These are phyloP conservation scores for Dryadomyces quercivorus DNA, from an alignment of 2,329 filamentous ascomycete species.

Conservation along the genomic window DNA sequence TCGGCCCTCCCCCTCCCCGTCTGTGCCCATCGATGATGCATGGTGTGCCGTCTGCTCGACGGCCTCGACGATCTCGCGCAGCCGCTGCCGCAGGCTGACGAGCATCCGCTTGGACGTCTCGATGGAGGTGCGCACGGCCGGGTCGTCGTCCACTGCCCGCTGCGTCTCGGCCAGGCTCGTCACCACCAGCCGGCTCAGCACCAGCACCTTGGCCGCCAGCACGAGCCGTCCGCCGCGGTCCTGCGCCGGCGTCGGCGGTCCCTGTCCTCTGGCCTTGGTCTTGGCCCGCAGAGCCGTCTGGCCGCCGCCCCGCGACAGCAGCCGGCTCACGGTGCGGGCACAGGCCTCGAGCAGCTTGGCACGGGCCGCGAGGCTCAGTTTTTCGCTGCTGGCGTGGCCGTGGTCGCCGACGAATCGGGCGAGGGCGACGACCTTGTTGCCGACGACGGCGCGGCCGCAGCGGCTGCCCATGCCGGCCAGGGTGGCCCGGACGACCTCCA, in stretches of 20 bases:
- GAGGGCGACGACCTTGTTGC: conserved; percentile 50
- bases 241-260: background rate
- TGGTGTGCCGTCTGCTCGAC: conserved; percentile 7
- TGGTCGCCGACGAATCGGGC: conserved; percentile 27
- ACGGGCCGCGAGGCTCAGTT: conserved; percentile 25
- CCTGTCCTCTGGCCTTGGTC: conserved; percentile 7
- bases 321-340: conserved; percentile 32
- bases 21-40: background rate
- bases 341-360: conserved; percentile 40
- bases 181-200: conserved; percentile 62
- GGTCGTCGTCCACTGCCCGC: conserved; percentile 11
- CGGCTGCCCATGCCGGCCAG: conserved; percentile 61
- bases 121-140: conserved; percentile 17
- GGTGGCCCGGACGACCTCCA: conserved; percentile 58
- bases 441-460: conserved; percentile 63
- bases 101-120: conserved; percentile 41
- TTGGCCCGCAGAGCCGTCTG: background rate
- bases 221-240: conserved; percentile 37
- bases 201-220: conserved; percentile 56
- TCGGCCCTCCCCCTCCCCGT: background rate
- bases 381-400: conserved; percentile 5
- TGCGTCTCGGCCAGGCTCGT: conserved; percentile 50
- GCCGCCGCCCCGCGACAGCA: conserved; percentile 24
- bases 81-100: conserved; percentile 45
- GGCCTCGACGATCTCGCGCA: conserved; percentile 57